A percentile compares a stretch with the other conserved stretches of the same genome.
phyloP scores from a whole-genome alignment of 805 yeast genomes.

The Saccharomycopsis sp. region DNA sequence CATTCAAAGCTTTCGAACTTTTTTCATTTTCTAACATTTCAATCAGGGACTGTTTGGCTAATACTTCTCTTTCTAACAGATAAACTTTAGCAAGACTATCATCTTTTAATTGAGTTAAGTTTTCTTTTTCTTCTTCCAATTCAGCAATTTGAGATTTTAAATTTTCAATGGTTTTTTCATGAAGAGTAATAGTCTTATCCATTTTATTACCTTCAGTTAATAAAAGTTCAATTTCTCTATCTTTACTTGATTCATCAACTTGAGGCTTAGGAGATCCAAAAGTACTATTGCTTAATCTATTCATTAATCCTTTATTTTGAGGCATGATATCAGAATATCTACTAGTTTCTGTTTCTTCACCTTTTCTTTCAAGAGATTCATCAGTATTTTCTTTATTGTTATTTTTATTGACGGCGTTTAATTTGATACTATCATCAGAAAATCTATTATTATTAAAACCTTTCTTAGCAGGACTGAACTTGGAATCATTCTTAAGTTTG shows the following conservation, averaged over 20 bases:
- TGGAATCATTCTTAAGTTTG: no score
- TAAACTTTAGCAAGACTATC: slow-evolving; percentile 1
- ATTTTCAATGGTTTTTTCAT: slow-evolving; percentile 24
- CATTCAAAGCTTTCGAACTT: not conserved
- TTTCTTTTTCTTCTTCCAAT: slow-evolving; percentile 9
- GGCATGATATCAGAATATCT: not conserved
- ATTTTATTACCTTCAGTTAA: slow-evolving; percentile 38
- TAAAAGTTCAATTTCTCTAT: slow-evolving; percentile 35
- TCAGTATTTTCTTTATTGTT: not conserved
- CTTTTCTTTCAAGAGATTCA: not conserved
- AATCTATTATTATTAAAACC: not conserved
- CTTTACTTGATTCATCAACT: slow-evolving; percentile 20
- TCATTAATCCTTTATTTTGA: not conserved
- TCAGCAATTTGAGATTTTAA: slow-evolving; percentile 7
- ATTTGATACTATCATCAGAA: not conserved
- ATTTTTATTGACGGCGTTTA: no score
- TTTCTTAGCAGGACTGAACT: not conserved
- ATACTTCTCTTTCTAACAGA: slow-evolving; percentile 12
- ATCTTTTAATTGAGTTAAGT: slow-evolving; percentile 2
- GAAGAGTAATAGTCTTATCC: slow-evolving; percentile 33
- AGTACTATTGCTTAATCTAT: not conserved
- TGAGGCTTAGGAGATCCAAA: not conserved
- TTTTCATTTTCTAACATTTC: slow-evolving; percentile 1
- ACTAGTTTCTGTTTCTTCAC: not conserved
- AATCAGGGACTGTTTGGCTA: not conserved